phyloP scores from a whole-genome alignment of 805 yeast genomes.

The Candida vartiovaarae region DNA sequence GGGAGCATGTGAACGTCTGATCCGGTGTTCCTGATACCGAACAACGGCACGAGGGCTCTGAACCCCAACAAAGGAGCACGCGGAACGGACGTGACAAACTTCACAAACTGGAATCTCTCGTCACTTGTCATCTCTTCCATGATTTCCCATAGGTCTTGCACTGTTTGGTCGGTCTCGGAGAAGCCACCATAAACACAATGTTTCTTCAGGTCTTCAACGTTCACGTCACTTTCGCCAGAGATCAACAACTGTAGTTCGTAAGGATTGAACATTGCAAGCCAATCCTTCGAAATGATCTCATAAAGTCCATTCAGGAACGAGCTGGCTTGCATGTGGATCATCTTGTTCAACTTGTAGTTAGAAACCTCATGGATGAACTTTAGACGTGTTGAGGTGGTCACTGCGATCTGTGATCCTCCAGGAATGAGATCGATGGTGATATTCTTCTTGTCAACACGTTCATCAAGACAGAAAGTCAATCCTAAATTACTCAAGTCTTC shows the following conservation, averaged over 20 bases:
- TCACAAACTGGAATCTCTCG: conserved; percentile 62
- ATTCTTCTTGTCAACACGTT: conserved; percentile 31
- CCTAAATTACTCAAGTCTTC: conserved; percentile 49
- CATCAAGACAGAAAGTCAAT: conserved; percentile 59
- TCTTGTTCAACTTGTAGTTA: conserved; percentile 66
- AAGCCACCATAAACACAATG: conserved; percentile 67
- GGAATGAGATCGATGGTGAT: conserved; percentile 53
- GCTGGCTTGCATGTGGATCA: conserved; percentile 49
- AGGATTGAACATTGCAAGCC: conserved; percentile 85
- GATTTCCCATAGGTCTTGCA: conserved; percentile 67
- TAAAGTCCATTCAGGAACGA: conserved; percentile 66
- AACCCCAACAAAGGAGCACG: conserved; percentile 91
- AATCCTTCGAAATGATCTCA: conserved; percentile 57
- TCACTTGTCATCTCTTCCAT: conserved; percentile 56
- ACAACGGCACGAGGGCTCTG: conserved; percentile 60
- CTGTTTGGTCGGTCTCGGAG: conserved; percentile 46
- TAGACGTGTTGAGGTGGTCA: conserved; percentile 52
- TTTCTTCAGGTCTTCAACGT: conserved; percentile 57
- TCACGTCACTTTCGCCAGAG: conserved; percentile 62
- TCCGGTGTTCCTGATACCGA: conserved; percentile 74
- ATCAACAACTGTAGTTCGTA: conserved; percentile 77
- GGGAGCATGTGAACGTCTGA: conserved; percentile 46
- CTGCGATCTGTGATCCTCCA: conserved; percentile 50
- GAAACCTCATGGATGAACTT: conserved; percentile 75
- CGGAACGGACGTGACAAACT: conserved; percentile 89